Base-by-base conservation (phyloP, 352 stramenopile species). In the Phytophthora idaei region DNA sequence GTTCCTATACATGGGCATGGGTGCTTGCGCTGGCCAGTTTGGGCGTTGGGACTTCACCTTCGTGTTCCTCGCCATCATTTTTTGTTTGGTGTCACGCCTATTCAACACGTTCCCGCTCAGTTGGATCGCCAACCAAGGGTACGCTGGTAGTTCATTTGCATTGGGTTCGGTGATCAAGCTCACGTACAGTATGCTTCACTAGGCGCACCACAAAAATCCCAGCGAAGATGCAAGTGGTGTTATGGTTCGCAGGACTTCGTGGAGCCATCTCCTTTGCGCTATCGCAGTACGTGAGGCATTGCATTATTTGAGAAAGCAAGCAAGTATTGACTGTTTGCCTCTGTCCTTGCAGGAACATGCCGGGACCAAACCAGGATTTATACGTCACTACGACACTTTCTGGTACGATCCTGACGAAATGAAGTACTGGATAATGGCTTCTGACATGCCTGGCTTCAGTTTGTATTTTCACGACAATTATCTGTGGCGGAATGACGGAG, bases 391-490 rank as follows among this genome's bases (percentile, higher is more conserved):
- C 83, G 5, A 92, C 83, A 28, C 71, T 92, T 0, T 86, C 79
- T 29, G 78, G 80, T 87, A 71, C 25, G 34, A 27, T n/a, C 4
- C 7, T n/a, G 2, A 25, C 27, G 14, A 8, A 6, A 7, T 49
- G 10, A 45, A 41, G 36, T n/a, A 45, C 3, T 17, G 27, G 4
- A 12, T 21, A 31, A 25, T 42, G 17, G 66, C 54, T 44, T 37
- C 42, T 52, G 25, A 44, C 42, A 17, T 39, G 1, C 4, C 31
- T 60, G 12, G 3, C 8, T 56, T 21, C 34, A 87, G 83, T 99
- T 39, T 97, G 98, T 17, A 96, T 99, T 45, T 98, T 99, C 71
- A 99, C 96, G 3, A 99, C 96, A 2, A 82, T 99, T 46, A 94
- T 98, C 47, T 98, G 93, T 72, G 97, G 96, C 42, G 94, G 92